Base-by-base conservation (phyloP, 2,329 filamentous ascomycete species). In the Arthrobotrys sphaeroides region DNA sequence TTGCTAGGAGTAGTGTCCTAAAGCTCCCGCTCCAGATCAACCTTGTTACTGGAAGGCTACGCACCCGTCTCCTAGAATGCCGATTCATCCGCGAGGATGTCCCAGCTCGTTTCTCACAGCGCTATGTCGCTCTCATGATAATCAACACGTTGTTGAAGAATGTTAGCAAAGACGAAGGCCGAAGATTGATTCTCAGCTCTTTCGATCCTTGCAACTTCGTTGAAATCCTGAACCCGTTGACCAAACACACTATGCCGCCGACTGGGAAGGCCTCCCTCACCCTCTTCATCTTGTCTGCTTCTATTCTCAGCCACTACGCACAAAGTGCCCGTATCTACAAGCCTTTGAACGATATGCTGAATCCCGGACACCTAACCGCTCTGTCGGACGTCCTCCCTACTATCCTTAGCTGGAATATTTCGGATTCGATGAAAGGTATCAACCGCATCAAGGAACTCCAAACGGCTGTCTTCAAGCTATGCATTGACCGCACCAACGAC, bases 341-440 rank as follows among this genome's bases (percentile, higher is more conserved):
- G 33, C 16, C 24, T 36, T 45, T 81, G 77, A 38, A 79, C 75
- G 51, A 80, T 78, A 6, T 78, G 57, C 2, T 81, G 72, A 38
- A 80, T 79, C 1, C 78, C 78, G 2, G 81, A 72, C 1, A 79
- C 73, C 5, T 79, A 42, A 10, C 31, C 77, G 62, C 81, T 78
- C 12, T 78, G 76, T 74, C 81, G 79, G 13, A 78, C 77, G 10
- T 78, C 73, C 38, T 75, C 5, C 72, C 72, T 22, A 75, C 72
- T 13, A 59, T 75, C 16, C 53, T 75, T 5, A 42, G 49, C 4
- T 75, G 72, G 72, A 45, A 69, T 2, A 16, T 67, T 13, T 42
- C 22, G 6, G 31, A 68, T 31, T 40, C 40, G 2, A 69, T 49
- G n/a, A 55, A 68, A 13, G 28, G 57, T 28, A 36, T 53, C 13